These are phyloP conservation scores for Gaultheria prostrata DNA, from an alignment of 148 eudicot genomes.

Conservation along the genomic window DNA sequence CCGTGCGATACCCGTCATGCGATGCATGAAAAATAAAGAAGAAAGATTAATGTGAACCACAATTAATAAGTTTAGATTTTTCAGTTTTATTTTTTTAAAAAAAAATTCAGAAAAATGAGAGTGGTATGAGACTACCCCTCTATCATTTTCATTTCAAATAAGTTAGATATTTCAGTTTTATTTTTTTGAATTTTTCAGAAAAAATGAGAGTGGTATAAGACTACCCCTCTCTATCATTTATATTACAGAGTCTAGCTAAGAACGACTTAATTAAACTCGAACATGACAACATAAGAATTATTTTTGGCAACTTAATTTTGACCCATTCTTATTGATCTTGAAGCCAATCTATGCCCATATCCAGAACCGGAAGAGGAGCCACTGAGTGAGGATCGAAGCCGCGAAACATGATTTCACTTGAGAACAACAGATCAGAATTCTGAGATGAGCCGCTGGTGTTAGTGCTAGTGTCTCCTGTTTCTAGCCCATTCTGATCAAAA, in stretches of 20 bases:
- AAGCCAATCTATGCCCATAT: slow-evolving; percentile 1
- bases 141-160: neutral
- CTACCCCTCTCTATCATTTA: neutral
- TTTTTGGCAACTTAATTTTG: neutral
- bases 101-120: too few species aligned
- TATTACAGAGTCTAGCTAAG: too few species aligned
- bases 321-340: neutral
- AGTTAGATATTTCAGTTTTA: neutral
- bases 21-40: neutral
- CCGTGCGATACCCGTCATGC: neutral
- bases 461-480: neutral
- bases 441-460: neutral
- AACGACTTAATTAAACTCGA: too few species aligned
- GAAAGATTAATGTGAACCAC: neutral
- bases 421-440: slow-evolving; percentile 1
- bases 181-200: too few species aligned
- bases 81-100: too few species aligned
- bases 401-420: neutral
- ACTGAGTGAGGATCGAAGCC: slow-evolving; percentile 5
- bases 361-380: neutral
- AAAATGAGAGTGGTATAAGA: neutral
- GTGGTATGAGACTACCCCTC: neutral
- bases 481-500: neutral
- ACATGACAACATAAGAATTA: neutral
- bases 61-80: neutral